These are phyloP conservation scores for Globisporangium recalcitrans DNA, from an alignment of 352 stramenopile genomes.

Conservation along the genomic window DNA sequence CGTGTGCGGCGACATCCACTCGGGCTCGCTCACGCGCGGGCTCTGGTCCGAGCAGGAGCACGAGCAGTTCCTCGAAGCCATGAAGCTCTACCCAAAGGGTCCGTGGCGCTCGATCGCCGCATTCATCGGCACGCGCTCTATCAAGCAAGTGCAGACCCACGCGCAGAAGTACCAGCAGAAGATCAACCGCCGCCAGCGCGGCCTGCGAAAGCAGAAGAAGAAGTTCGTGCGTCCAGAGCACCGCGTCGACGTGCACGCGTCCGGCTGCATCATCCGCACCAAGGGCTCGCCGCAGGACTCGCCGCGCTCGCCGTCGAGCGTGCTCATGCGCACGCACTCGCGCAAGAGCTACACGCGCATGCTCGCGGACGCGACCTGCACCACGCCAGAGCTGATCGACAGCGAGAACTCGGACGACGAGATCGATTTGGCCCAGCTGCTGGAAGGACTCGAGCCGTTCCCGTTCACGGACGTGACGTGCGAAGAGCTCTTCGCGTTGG, in stretches of 20 bases:
- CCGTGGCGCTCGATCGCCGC: slow-evolving; percentile 72
- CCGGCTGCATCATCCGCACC: slow-evolving; percentile 59
- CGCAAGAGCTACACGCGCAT: slow-evolving; percentile 18
- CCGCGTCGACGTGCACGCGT: slow-evolving; percentile 57
- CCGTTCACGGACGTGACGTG: slow-evolving; percentile 41
- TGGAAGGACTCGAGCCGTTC: slow-evolving; percentile 40
- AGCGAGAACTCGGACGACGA: slow-evolving; percentile 16
- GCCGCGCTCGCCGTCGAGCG: slow-evolving; percentile 32
- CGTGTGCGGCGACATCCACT: slow-evolving; percentile 12
- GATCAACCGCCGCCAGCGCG: slow-evolving; percentile 70
- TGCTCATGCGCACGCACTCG: slow-evolving; percentile 20
- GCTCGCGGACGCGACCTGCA: slow-evolving; percentile 10
- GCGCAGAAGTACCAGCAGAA: slow-evolving; percentile 87
- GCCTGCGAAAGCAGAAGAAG: slow-evolving; percentile 83
- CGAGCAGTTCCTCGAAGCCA: slow-evolving; percentile 76
- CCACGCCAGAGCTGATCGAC: neutral
- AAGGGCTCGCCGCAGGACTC: slow-evolving; percentile 32
- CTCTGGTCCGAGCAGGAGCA: slow-evolving; percentile 76
- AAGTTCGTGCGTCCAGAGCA: slow-evolving; percentile 70
- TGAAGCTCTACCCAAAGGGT: slow-evolving; percentile 74
- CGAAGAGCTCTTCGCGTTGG: slow-evolving; percentile 32
- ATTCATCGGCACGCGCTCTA: slow-evolving; percentile 70
- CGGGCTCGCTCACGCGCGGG: slow-evolving; percentile 42
- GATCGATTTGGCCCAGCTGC: slow-evolving; percentile 25
- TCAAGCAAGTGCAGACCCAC: slow-evolving; percentile 83